Evolutionary conservation across 441 rosid species (phyloP), one percentile per base, ranked within the genome.

Genomic region (Francoa sonchifolia): DNA sequence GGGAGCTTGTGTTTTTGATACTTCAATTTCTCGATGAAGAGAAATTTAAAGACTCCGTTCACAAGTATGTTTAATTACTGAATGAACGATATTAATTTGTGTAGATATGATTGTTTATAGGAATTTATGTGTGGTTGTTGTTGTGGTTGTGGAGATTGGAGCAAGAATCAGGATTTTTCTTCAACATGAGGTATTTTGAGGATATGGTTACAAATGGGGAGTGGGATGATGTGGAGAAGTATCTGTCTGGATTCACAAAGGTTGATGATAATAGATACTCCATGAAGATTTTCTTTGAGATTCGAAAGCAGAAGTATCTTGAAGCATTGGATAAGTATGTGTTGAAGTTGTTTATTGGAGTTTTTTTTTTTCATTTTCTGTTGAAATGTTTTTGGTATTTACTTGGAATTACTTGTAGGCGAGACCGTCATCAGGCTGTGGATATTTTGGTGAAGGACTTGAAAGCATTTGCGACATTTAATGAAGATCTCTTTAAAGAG

Each of bases 181-280:
- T 78, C 65, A 82, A 76, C 62, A 67, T 82, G 80, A 62, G 73
- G 58, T 57, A 67, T 39, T 82, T 82, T 52, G 94, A 82, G 62
- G 94, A 82, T 15, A 73, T 73, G 82, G 85, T 79, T 57, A 72
- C 80, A 26, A 79, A 70, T 59, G 94, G 88, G 22, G 88, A 82
- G 66, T 82, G 94, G 94, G 94, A 82, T 55, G 85, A 82, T 46
- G 80, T 82, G 29, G 88, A 82, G 65, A 82, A 78, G 67, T 82
- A 78, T 58, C 52, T 82, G 7, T 82, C 94, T 14, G 94, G 94
- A 6, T 82, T 82, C 52, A 82, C 93, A 0, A 82, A 78, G 57
- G 79, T 82, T 22, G 93, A 77, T 47, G 88, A 82, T 45, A 82
- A 82, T 44, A 68, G 82, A 72, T 82, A 82, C 52, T 82, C 88